These are phyloP conservation scores for Colletotrichum lini DNA, from an alignment of 2,329 filamentous ascomycete genomes.

Conservation along the genomic window DNA sequence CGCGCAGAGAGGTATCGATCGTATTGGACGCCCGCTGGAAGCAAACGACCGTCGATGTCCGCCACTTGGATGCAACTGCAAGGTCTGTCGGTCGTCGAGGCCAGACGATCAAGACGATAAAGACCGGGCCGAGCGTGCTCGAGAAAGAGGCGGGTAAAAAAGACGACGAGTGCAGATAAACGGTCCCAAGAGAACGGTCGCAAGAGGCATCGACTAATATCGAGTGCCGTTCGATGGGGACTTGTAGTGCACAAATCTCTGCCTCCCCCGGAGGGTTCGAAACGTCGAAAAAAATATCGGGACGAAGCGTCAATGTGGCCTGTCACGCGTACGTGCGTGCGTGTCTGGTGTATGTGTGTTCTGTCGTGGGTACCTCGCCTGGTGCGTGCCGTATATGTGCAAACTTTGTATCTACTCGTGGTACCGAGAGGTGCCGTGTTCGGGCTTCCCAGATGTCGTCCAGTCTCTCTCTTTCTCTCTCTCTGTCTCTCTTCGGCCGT, in stretches of 20 bases:
- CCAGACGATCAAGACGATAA: not conserved
- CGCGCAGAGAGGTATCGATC: not conserved
- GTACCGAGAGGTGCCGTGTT: constrained; percentile 1
- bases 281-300: constrained; percentile 37
- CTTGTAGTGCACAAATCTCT: constrained; percentile 13
- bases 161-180: not conserved
- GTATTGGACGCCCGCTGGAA: not conserved
- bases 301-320: constrained; percentile 32
- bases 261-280: constrained; percentile 20
- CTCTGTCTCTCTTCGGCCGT: not conserved
- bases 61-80: not conserved
- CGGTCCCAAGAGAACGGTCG: not conserved
- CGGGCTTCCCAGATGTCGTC: constrained; percentile 15
- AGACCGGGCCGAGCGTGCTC: constrained; percentile 3
- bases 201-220: not conserved
- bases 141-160: not conserved
- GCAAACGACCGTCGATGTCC: not conserved
- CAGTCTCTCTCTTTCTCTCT: not conserved
- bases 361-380: constrained; percentile 28
- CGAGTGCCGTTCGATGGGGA: constrained; percentile 18
- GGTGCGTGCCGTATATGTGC: constrained; percentile 12
- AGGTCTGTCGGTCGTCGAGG: not conserved
- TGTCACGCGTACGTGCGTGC: constrained; percentile 32
- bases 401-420: constrained; percentile 11
- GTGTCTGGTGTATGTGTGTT: constrained; percentile 1